Conservation (phyloP, 2,329 filamentous ascomycete species). For the Colletotrichum neosansevieriae region DNA sequence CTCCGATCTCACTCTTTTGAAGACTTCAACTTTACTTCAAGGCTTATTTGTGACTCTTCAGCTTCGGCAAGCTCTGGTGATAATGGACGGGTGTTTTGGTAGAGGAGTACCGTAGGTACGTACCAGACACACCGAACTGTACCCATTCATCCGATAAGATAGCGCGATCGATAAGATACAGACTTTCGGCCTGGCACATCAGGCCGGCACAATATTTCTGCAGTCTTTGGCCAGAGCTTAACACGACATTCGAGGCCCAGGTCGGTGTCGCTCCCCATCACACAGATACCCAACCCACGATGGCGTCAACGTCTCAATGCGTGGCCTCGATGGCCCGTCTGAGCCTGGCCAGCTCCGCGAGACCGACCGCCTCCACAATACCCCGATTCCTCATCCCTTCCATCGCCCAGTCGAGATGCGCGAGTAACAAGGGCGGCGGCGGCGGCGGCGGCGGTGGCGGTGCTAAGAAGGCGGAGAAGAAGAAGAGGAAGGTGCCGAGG, state of each 20-base stretch:
- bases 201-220: conserved; percentile 37
- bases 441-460: conserved; percentile 51
- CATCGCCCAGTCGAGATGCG: conserved; percentile 58
- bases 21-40: background rate
- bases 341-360: conserved; percentile 55
- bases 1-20: background rate
- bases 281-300: conserved; percentile 48
- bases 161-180: conserved; percentile 21
- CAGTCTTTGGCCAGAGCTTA: conserved; percentile 33
- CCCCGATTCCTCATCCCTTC: conserved; percentile 64
- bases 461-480: conserved; percentile 61
- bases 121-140: conserved; percentile 12
- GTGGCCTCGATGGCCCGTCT: conserved; percentile 67
- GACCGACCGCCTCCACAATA: conserved; percentile 59
- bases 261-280: conserved; percentile 34
- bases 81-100: conserved; percentile 16
- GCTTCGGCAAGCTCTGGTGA: conserved; percentile 13
- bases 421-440: conserved; percentile 57
- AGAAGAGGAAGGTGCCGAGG: conserved; percentile 73
- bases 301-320: conserved; percentile 66
- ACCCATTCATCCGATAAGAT: conserved; percentile 19
- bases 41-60: conserved; percentile 24
- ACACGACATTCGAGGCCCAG: conserved; percentile 13
- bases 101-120: background rate
- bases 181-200: background rate